phyloP scores from a whole-genome alignment of 2,329 filamentous ascomycete genomes.

The Helicocarpus griseus region DNA sequence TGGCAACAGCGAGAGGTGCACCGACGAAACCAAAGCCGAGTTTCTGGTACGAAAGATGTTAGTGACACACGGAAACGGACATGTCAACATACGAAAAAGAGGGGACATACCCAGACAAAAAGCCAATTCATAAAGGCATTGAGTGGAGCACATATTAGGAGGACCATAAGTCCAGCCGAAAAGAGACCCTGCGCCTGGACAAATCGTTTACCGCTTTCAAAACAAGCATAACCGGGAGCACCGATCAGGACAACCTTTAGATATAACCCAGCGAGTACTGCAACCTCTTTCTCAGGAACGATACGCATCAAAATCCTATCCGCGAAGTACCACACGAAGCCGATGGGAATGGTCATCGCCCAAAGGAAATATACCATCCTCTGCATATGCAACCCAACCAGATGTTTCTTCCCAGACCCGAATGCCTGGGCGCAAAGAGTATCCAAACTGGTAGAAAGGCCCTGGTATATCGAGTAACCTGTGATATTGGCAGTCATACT shows the following conservation, averaged over 20 bases:
- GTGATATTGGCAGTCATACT: conserved; percentile 75
- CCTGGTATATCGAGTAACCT: conserved; percentile 67
- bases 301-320: conserved; percentile 56
- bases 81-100: not conserved
- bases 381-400: conserved; percentile 77
- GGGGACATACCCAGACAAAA: conserved; percentile 58
- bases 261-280: conserved; percentile 62
- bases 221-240: conserved; percentile 64
- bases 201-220: conserved; percentile 75
- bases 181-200: conserved; percentile 85
- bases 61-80: conserved; percentile 5
- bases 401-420: conserved; percentile 77
- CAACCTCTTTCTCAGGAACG: conserved; percentile 63
- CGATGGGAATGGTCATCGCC: conserved; percentile 61
- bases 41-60: conserved; percentile 23
- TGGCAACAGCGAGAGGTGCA: conserved; percentile 65
- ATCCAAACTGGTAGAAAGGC: conserved; percentile 82
- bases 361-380: conserved; percentile 72
- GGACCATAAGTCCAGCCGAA: conserved; percentile 69
- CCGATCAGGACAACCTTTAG: conserved; percentile 60
- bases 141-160: conserved; percentile 71
- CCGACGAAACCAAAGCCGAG: conserved; percentile 63
- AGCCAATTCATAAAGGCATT: conserved; percentile 74
- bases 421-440: conserved; percentile 92
- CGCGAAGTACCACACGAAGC: conserved; percentile 59